Conservation (phyloP, 305 asterid species). For the Solanum hybrid region DNA sequence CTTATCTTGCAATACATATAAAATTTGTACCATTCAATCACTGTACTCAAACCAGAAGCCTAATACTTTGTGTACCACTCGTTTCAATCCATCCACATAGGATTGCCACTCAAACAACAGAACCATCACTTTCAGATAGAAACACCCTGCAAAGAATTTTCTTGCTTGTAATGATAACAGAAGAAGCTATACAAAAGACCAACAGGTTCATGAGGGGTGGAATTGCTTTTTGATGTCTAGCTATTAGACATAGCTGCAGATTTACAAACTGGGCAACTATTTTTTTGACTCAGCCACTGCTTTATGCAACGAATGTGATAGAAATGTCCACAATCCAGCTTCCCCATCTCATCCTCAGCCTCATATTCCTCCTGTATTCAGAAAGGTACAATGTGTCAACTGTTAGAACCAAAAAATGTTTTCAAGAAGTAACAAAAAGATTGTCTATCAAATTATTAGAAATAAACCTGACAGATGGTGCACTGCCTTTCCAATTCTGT, state of each 20-base stretch:
- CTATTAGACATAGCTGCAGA: slow-evolving; percentile 41
- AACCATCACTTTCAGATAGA: neutral
- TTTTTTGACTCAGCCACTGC: slow-evolving; percentile 84
- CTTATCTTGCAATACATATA: neutral
- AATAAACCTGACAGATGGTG: slow-evolving; percentile 83
- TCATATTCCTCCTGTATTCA: slow-evolving; percentile 68
- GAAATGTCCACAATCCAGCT: slow-evolving; percentile 65
- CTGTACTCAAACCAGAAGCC: neutral
- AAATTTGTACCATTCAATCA: neutral
- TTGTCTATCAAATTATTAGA: neutral
- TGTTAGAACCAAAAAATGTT: neutral
- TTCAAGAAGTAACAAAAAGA: neutral
- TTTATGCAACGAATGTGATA: slow-evolving; percentile 79
- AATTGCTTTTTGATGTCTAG: slow-evolving; percentile 7
- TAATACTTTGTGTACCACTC: neutral
- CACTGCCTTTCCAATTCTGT: slow-evolving; percentile 59
- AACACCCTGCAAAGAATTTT: neutral
- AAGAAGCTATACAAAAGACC: slow-evolving; percentile 2
- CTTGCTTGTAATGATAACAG: neutral
- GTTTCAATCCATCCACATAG: neutral
- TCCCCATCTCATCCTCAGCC: slow-evolving; percentile 65
- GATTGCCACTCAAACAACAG: slow-evolving; percentile 2
- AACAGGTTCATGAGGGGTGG: neutral
- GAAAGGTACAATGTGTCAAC: neutral
- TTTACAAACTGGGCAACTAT: slow-evolving; percentile 80